These are phyloP conservation scores for Brettanomyces naardenensis DNA, from an alignment of 805 yeast genomes.

Conservation along the genomic window DNA sequence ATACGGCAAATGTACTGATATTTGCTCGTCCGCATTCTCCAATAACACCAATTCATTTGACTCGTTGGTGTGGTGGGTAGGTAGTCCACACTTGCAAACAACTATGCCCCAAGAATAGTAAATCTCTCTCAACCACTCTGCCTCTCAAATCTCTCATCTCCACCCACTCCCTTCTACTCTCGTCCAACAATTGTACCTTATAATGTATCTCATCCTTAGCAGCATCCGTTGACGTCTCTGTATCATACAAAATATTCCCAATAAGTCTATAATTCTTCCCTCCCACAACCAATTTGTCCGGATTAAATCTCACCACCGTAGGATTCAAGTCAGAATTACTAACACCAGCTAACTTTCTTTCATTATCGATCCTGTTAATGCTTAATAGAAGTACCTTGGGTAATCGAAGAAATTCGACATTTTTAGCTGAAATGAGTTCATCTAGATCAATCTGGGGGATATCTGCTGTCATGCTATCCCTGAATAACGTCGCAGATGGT, in stretches of 20 bases:
- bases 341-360: slow-evolving; percentile 23
- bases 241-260: slow-evolving; percentile 34
- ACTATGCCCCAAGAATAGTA: slow-evolving; percentile 53
- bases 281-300: slow-evolving; percentile 22
- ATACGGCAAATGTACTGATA: no score
- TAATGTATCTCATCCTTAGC: slow-evolving; percentile 22
- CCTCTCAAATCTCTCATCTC: slow-evolving; percentile 48
- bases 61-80: not conserved
- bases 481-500: slow-evolving; percentile 51
- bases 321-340: slow-evolving; percentile 40
- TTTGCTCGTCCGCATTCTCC: no score
- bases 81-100: slow-evolving; percentile 62
- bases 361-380: slow-evolving; percentile 43
- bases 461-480: slow-evolving; percentile 34
- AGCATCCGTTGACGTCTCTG: slow-evolving; percentile 1
- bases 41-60: no score
- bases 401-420: slow-evolving; percentile 30
- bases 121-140: slow-evolving; percentile 41
- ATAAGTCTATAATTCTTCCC: slow-evolving; percentile 33
- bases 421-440: slow-evolving; percentile 34
- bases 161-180: slow-evolving; percentile 41
- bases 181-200: slow-evolving; percentile 42
- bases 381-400: slow-evolving; percentile 53
- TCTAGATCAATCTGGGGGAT: slow-evolving; percentile 45
- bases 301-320: slow-evolving; percentile 56